Evolutionary conservation across 2,329 filamentous ascomycete genomes (phyloP).

Genomic region (Botrytis medusae): DNA sequence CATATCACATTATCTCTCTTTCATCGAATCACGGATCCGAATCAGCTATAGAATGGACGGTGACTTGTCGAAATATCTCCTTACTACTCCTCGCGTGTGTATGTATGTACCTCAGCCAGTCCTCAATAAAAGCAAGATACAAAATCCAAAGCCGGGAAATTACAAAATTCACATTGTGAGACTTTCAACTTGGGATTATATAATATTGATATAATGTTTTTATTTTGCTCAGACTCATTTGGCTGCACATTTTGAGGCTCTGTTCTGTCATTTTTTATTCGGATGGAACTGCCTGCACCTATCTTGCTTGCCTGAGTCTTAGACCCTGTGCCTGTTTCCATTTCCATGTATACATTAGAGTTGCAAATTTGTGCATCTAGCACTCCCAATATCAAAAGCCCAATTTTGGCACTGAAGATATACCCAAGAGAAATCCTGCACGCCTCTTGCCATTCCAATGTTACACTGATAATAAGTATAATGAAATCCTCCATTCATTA

Average conservation of each 20-base stretch:
- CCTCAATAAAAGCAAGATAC: not conserved
- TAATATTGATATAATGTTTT: not conserved
- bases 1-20: constrained; percentile 6
- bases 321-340: not conserved
- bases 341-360: constrained; percentile 1
- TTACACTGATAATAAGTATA: not conserved
- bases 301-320: not conserved
- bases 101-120: not conserved
- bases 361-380: constrained; percentile 1
- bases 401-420: not conserved
- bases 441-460: constrained; percentile 17
- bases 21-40: not conserved
- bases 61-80: not conserved
- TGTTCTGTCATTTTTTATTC: not conserved
- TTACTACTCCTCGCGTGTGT: not conserved
- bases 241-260: not conserved
- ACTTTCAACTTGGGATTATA: not conserved
- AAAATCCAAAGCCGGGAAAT: not conserved
- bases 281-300: not conserved
- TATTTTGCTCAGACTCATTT: not conserved
- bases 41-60: not conserved
- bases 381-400: not conserved
- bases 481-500: constrained; percentile 1
- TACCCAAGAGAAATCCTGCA: constrained; percentile 9
- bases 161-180: not conserved